These are phyloP conservation scores for Citropsis articulata DNA, from an alignment of 345 rosid species.

Conservation along the genomic window DNA sequence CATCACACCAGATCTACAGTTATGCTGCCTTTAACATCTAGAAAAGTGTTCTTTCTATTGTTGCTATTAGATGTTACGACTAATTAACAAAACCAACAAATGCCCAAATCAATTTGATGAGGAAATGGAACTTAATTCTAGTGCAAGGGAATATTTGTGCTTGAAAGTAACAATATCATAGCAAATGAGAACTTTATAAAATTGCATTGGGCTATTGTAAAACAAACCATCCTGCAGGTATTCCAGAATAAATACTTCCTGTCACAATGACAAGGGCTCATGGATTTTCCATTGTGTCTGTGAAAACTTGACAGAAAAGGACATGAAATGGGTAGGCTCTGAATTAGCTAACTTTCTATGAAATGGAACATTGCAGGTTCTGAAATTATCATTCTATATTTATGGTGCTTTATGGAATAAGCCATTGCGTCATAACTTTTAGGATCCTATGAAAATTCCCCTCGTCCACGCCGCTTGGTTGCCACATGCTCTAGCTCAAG, in stretches of 20 bases:
- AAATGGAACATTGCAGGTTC: not conserved
- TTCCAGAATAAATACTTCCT: not conserved
- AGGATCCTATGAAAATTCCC: not conserved
- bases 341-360: not conserved
- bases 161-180: not conserved
- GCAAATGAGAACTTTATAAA: not conserved
- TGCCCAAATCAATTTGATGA: not conserved
- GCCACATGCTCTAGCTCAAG: not conserved
- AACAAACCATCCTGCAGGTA: not conserved
- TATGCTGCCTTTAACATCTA: not conserved
- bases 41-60: not conserved
- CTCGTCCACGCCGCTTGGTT: not conserved
- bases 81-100: not conserved
- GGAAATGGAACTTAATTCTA: not conserved
- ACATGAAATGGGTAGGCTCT: not conserved
- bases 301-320: not conserved
- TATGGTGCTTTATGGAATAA: not conserved
- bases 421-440: not conserved
- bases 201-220: not conserved
- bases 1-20: not conserved
- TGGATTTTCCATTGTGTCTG: not conserved
- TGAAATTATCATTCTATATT: not conserved
- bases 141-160: not conserved
- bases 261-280: not conserved
- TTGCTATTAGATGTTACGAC: not conserved